Base-by-base conservation (phyloP, 805 yeast genomes). In the Trichomonascus vanleenenianus region DNA sequence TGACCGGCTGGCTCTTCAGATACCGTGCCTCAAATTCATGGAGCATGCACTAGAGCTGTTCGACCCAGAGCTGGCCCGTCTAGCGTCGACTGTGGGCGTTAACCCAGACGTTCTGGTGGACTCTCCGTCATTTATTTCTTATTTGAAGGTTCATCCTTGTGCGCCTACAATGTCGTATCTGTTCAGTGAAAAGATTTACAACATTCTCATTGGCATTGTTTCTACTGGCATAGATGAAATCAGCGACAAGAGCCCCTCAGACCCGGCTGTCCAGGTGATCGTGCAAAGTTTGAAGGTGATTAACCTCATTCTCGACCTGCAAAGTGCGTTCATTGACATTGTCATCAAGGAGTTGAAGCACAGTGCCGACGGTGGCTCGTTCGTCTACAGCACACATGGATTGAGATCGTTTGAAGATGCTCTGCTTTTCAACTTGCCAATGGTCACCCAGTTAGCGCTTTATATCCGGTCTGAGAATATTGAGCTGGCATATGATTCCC, bases 361-460 rank as follows among this genome's bases (percentile, higher is more conserved):
- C 37, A 18, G 47, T 35, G 45, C 39, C 12, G 34, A 52, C 34
- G 41, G 44, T 14, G 35, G 39, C 19, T 11, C 31, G 32, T 35
- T 19, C 14, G 42, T 44, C n/a, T 51, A 74, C 41, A 82, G 84
- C 5, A 72, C 79, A 2, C 80, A 75, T 54, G 88, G 85, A 0
- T 58, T 81, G 6, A 64, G 74, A 11, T 74, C 83, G 2, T 84
- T 85, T 52, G 79, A 72, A 56, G 94, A 86, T 56, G 81, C 89
- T 0, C 65, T 89, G 7, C 64, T 85, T 19, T 78, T 80, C 60
- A 76, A 84, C 50, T 64, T 88, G n/a, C 76, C 87, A 0, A 65
- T 84, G 8, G 72, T 89, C 18, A 85, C 85, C 0, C 84, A 84
- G 51, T 60, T 88, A 39, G 83, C 93, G 0, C 63, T 88, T 14